Percentiles rank a stretch among this genome's conserved stretches.
phyloP scores from a whole-genome alignment of 306 rosid genomes.

The Urtica urens region DNA sequence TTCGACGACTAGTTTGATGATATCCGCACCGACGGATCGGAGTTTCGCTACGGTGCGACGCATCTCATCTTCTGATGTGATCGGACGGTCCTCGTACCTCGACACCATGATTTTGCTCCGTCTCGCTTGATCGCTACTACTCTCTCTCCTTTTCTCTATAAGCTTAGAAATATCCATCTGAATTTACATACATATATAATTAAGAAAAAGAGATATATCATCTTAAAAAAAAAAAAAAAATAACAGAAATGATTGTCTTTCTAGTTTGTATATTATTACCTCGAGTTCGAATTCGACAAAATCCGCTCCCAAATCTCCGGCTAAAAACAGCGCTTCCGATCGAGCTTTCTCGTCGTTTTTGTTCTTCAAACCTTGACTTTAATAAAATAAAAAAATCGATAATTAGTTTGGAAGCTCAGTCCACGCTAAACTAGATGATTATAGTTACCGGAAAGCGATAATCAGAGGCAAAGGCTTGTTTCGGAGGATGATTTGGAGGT shows the following conservation, averaged over 20 bases:
- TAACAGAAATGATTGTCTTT: no score
- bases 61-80: constrained; percentile 24
- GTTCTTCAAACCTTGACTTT: neutral
- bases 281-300: constrained; percentile 29
- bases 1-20: constrained; percentile 26
- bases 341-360: constrained; percentile 20
- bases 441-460: constrained; percentile 13
- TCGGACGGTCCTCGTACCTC: constrained; percentile 26
- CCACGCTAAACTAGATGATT: neutral
- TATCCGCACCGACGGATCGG: constrained; percentile 30
- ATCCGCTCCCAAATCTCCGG: constrained; percentile 36
- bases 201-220: no score
- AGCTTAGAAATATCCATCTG: no score
- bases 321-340: constrained; percentile 21
- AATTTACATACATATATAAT: no score
- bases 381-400: neutral
- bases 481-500: constrained; percentile 26
- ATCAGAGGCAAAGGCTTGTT: constrained; percentile 25
- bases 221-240: constrained; percentile 11
- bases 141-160: constrained; percentile 13
- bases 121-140: neutral
- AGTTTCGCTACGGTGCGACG: constrained; percentile 14
- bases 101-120: constrained; percentile 29
- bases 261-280: no score
- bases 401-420: neutral